phyloP scores from a whole-genome alignment of 805 yeast genomes.

The Candida hungchunana region DNA sequence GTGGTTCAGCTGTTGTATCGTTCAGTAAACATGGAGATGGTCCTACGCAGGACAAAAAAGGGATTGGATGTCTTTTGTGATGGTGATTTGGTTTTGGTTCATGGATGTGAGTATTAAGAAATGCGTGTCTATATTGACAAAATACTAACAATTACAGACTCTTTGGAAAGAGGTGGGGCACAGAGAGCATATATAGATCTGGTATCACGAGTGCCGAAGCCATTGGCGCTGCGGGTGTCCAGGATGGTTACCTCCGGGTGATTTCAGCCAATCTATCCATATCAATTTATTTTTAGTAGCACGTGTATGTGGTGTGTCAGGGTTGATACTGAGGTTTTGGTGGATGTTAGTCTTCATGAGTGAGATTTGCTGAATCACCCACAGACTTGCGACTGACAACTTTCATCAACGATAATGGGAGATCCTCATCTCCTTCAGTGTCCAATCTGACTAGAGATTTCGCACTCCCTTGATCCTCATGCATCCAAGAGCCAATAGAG shows the following conservation, averaged over 20 bases:
- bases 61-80: neutral
- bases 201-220: constrained; percentile 1
- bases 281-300: too few relatives aligned
- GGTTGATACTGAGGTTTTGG: too few relatives aligned
- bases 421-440: constrained; percentile 23
- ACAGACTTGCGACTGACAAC: constrained; percentile 25
- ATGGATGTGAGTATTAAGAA: neutral
- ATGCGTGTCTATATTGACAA: neutral
- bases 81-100: constrained; percentile 4
- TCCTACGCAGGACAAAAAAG: neutral
- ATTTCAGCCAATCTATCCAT: too few relatives aligned
- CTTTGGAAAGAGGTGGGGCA: neutral
- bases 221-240: neutral
- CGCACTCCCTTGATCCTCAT: constrained; percentile 16
- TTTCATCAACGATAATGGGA: constrained; percentile 37
- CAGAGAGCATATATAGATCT: constrained; percentile 2
- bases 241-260: too few relatives aligned
- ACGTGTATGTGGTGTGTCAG: too few relatives aligned
- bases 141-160: neutral
- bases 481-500: constrained; percentile 33
- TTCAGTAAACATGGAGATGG: neutral
- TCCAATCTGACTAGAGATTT: constrained; percentile 26
- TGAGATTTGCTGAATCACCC: too few relatives aligned
- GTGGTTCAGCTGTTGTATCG: constrained; percentile 1
- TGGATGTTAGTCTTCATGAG: too few relatives aligned